phyloP scores from a whole-genome alignment of 2,329 filamentous ascomycete species.

The Colletotrichum lupini region DNA sequence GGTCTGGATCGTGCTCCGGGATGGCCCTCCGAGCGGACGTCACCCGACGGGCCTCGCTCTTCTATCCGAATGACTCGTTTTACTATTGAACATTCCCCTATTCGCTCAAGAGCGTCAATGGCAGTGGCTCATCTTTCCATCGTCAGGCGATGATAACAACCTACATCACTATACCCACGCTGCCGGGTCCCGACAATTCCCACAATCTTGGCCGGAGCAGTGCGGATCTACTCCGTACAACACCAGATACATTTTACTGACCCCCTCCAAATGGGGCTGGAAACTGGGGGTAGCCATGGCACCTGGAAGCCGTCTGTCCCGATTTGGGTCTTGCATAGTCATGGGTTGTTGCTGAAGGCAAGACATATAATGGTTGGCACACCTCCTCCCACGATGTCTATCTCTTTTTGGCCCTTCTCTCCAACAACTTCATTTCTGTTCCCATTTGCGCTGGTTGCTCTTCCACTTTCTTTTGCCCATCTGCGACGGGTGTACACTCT shows the following conservation, averaged over 20 bases:
- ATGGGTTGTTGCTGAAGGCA: background rate
- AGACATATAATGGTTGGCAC: slow-evolving; percentile 11
- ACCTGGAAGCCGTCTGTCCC: background rate
- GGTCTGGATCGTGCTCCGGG: background rate
- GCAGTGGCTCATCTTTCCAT: background rate
- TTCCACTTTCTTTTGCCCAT: slow-evolving; percentile 23
- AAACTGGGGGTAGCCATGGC: background rate
- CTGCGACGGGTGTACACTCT: slow-evolving; percentile 35
- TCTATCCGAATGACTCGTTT: slow-evolving; percentile 9
- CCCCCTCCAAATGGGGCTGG: background rate
- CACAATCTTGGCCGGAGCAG: slow-evolving; percentile 4
- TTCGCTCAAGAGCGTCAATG: background rate
- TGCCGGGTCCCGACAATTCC: slow-evolving; percentile 14
- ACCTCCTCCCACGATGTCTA: background rate
- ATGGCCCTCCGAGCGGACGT: slow-evolving; percentile 14
- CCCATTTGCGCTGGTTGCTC: slow-evolving; percentile 28
- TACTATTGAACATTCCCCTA: background rate
- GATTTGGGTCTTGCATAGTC: background rate
- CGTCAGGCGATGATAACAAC: slow-evolving; percentile 6
- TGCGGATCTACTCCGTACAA: background rate
- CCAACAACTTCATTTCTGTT: slow-evolving; percentile 14
- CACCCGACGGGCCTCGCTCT: slow-evolving; percentile 9
- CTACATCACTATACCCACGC: slow-evolving; percentile 5
- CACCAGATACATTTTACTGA: slow-evolving; percentile 3
- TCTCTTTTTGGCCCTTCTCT: background rate